Conservation (phyloP, 495 filamentous ascomycete genomes). For the Hypoxylon intermedium region DNA sequence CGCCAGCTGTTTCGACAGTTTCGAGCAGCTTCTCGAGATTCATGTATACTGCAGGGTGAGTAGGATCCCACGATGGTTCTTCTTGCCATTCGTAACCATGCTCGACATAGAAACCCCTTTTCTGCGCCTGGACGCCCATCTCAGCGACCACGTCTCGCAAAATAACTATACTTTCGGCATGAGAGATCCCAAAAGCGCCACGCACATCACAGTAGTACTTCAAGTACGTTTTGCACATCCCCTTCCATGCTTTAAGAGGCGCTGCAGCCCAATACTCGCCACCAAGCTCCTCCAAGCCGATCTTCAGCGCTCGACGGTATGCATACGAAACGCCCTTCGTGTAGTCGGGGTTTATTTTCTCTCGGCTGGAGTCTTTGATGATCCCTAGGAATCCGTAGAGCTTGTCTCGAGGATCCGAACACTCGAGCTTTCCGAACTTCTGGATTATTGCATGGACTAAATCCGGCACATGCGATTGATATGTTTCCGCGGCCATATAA, state of each 20-base stretch:
- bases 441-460: slow-evolving; percentile 21
- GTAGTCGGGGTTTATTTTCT: slow-evolving; percentile 24
- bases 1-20: too few species aligned
- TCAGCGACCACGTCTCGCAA: slow-evolving; percentile 11
- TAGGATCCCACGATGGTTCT: slow-evolving; percentile 42
- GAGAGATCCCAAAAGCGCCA: slow-evolving; percentile 19
- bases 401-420: slow-evolving; percentile 34
- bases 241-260: neutral
- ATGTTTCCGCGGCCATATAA: slow-evolving; percentile 12
- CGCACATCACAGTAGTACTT: slow-evolving; percentile 27
- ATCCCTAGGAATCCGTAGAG: slow-evolving; percentile 38
- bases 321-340: slow-evolving; percentile 12
- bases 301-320: slow-evolving; percentile 29
- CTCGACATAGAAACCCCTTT: neutral
- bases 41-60: neutral
- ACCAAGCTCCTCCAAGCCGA: slow-evolving; percentile 19
- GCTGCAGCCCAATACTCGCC: slow-evolving; percentile 1
- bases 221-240: neutral
- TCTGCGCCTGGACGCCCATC: neutral
- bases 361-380: slow-evolving; percentile 31
- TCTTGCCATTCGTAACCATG: neutral
- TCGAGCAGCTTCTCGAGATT: neutral
- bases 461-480: slow-evolving; percentile 26
- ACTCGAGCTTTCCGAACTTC: slow-evolving; percentile 34
- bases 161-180: slow-evolving; percentile 13